Base-by-base conservation (phyloP, 176 grass and related monocot genomes). In the Phoenix dactylifera region DNA sequence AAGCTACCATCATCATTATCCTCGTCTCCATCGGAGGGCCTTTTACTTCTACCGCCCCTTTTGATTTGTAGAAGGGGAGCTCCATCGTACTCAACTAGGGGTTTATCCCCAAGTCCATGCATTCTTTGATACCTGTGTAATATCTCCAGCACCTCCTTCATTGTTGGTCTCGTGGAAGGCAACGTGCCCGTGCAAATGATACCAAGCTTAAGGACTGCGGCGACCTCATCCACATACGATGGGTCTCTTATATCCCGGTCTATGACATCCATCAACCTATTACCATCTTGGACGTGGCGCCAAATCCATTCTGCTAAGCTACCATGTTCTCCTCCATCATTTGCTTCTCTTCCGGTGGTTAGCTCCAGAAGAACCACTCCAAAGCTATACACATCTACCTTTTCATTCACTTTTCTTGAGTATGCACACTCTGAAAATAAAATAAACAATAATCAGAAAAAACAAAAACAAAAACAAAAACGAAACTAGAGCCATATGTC, bases 361-460 rank as follows among this genome's bases (percentile, higher is more conserved):
- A 98, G 81, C 77, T 98, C 87, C 30, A 98, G 63, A 14, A 98
- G 81, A 29, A 98, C 84, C 7, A 92, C 93, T 39, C 87, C 93
- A 62, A 88, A 98, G 79, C 93, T 98, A 77, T 92, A 98, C 12
- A 88, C 84, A 52, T 92, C 84, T 0, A 88, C 78, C 49, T 97
- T 97, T 77, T 88, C 84, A 17, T 75, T 83, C 19, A 85, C 54
- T 60, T 82, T 91, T 55, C 76, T 84, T 1, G 85, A 71, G 67
- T 89, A 89, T 4, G 60, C 81, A 9, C 78, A 85, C 72, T 89
- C 89, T 89, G 75, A 49, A 39, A 7, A 16, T 18, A 17, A 35
- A 20, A 62, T 26, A 26, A 35, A 55, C 35, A 44, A 44, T 44
- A 44, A 44, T 44, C 1, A 44, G 9, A 12, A 5, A 26, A 54